Percentiles rank a stretch among this genome's conserved stretches.
phyloP scores from a whole-genome alignment of 306 rosid genomes.

The Inga oerstediana region DNA sequence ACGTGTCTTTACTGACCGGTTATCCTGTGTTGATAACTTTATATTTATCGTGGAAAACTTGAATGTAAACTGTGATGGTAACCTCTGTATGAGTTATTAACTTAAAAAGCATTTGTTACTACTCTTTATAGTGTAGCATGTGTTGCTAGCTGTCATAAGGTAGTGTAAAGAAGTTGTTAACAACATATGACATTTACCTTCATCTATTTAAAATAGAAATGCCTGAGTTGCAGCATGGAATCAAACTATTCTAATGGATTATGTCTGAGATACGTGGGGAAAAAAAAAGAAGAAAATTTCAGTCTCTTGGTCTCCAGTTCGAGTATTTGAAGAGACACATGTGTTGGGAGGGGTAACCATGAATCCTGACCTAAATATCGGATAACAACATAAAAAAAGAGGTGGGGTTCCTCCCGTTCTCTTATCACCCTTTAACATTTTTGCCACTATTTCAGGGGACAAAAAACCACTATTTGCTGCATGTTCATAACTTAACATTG shows the following conservation, averaged over 20 bases:
- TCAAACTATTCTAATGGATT: neutral
- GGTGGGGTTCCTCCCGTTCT: neutral
- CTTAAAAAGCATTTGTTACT: neutral
- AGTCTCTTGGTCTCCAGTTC: too few species aligned
- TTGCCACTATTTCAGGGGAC: neutral
- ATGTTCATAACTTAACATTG: neutral
- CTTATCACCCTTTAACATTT: neutral
- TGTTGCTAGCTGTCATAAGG: neutral
- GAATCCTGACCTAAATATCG: fast-evolving
- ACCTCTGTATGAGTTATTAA: neutral
- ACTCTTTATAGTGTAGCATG: neutral
- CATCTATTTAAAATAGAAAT: neutral
- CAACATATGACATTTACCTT: neutral
- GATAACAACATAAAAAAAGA: too few species aligned
- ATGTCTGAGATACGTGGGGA: neutral
- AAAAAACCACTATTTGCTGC: neutral
- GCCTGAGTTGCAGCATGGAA: neutral
- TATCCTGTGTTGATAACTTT: constrained; percentile 2
- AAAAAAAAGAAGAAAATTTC: neutral
- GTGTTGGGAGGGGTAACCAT: too few species aligned
- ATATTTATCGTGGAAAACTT: neutral
- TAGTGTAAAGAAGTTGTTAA: neutral
- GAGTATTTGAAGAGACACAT: too few species aligned
- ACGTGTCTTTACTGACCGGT: constrained; percentile 16
- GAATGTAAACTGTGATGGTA: neutral